These are phyloP conservation scores for Aspergillus hancockii DNA, from an alignment of 495 filamentous ascomycete species.

Conservation along the genomic window DNA sequence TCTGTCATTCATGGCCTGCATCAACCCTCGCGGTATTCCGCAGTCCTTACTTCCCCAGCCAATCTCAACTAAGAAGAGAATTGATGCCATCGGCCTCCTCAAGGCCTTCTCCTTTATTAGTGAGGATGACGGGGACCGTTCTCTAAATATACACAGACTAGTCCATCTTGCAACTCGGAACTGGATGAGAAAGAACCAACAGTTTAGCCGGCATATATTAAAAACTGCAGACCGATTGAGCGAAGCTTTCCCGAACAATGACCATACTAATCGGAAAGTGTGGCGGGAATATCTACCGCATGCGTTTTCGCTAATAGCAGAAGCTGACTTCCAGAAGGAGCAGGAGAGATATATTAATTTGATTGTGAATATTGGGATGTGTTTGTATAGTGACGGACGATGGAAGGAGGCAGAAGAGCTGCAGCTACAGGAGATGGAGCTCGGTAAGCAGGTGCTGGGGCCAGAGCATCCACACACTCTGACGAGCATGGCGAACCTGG, in stretches of 20 bases:
- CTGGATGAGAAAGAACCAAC: conserved; percentile 28
- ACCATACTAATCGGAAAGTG: conserved; percentile 23
- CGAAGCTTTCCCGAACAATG: conserved; percentile 22
- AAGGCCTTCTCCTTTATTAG: conserved; percentile 30
- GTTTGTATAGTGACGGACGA: conserved; percentile 10
- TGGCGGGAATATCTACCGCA: conserved; percentile 34
- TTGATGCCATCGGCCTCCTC: conserved; percentile 33
- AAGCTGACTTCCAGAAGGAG: conserved; percentile 1
- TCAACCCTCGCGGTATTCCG: conserved; percentile 41
- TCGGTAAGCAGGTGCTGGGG: no score
- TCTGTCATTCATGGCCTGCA: no score
- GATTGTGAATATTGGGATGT: background rate
- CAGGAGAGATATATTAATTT: conserved; percentile 1
- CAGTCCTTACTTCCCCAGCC: conserved; percentile 25
- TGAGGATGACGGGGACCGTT: conserved; percentile 7
- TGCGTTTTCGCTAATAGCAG: conserved; percentile 14
- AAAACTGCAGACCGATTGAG: conserved; percentile 18
- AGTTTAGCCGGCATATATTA: conserved; percentile 10
- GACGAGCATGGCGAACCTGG: no score
- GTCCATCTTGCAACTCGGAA: conserved; percentile 37
- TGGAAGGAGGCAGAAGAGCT: no score
- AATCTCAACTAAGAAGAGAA: conserved; percentile 12
- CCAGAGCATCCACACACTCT: no score
- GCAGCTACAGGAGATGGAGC: no score
- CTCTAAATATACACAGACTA: conserved; percentile 30